Evolutionary conservation across 2,329 filamentous ascomycete species (phyloP).

Genomic region (Fusarium sp.): DNA sequence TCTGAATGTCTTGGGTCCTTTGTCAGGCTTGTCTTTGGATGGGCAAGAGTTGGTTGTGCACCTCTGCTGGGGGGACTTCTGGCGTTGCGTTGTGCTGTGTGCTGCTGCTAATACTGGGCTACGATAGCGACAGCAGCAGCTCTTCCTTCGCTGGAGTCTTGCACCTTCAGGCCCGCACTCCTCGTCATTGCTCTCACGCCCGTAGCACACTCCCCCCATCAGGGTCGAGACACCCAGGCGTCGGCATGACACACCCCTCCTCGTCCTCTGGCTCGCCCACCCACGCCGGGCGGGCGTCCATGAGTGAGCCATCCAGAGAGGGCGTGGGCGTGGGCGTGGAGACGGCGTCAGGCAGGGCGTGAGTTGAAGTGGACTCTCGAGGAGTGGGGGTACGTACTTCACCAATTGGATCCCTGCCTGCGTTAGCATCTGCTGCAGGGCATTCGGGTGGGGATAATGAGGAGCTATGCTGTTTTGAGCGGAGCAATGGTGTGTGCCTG

Average conservation of each 20-base stretch:
- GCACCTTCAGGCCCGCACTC: constrained; percentile 30
- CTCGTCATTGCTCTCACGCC: constrained; percentile 25
- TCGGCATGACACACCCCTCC: constrained; percentile 30
- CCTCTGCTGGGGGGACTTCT: background rate
- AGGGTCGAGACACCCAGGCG: constrained; percentile 38
- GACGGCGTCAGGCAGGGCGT: constrained; percentile 18
- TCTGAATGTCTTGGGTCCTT: constrained; percentile 40
- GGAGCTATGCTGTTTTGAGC: constrained; percentile 39
- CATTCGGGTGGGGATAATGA: constrained; percentile 33
- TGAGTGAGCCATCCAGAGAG: constrained; percentile 27
- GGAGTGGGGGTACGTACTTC: constrained; percentile 33
- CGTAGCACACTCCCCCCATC: constrained; percentile 22
- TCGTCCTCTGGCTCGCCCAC: constrained; percentile 7
- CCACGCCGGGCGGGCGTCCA: constrained; percentile 35
- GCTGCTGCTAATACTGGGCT: background rate
- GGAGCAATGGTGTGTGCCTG: constrained; percentile 42
- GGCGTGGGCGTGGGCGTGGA: constrained; percentile 21
- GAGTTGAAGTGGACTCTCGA: constrained; percentile 9
- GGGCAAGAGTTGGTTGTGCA: background rate
- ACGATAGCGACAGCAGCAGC: background rate
- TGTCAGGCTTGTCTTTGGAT: constrained; percentile 22
- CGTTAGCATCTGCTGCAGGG: constrained; percentile 48
- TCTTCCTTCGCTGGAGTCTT: constrained; percentile 21
- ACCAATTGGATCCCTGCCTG: constrained; percentile 29
- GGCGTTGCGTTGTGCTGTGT: background rate